Conservation (phyloP, 306 rosid species). For the Quercus suber region DNA sequence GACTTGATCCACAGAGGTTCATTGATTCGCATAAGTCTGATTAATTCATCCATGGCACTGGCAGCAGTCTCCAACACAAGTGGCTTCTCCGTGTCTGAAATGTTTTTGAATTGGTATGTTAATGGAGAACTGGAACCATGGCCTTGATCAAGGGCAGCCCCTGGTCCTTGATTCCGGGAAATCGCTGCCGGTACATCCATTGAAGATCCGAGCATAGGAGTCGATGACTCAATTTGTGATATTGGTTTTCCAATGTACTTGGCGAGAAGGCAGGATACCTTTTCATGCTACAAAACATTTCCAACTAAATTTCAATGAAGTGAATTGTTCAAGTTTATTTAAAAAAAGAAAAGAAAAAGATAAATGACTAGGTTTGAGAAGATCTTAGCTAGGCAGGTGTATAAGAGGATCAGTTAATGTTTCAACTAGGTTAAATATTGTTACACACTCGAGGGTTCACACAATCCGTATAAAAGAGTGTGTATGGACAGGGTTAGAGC, state of each 20-base stretch:
- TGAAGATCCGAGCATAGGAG: slow-evolving; percentile 21
- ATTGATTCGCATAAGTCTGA: slow-evolving; percentile 29
- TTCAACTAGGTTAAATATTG: too few relatives aligned
- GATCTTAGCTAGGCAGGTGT: too few relatives aligned
- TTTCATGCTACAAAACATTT: slow-evolving; percentile 46
- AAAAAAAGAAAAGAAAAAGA: not conserved
- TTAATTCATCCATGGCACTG: slow-evolving; percentile 50
- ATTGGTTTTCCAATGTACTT: slow-evolving; percentile 34
- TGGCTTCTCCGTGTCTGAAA: slow-evolving; percentile 31
- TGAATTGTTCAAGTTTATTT: not conserved
- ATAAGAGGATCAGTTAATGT: not conserved
- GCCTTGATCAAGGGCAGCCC: slow-evolving; percentile 10
- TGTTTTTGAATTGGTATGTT: not conserved
- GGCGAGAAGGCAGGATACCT: slow-evolving; percentile 31
- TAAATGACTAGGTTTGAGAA: not conserved
- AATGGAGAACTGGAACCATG: not conserved
- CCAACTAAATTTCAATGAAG: not conserved
- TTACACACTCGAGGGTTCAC: rapidly evolving
- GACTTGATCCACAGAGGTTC: slow-evolving; percentile 62
- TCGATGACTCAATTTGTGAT: slow-evolving; percentile 23
- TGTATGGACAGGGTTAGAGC: too few relatives aligned
- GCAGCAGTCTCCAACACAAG: slow-evolving; percentile 39
- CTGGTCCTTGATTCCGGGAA: slow-evolving; percentile 18
- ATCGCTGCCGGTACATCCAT: not conserved
- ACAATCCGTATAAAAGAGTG: too few relatives aligned